phyloP scores from a whole-genome alignment of 2,329 filamentous ascomycete species.

The Aspergillus thermomutatus region DNA sequence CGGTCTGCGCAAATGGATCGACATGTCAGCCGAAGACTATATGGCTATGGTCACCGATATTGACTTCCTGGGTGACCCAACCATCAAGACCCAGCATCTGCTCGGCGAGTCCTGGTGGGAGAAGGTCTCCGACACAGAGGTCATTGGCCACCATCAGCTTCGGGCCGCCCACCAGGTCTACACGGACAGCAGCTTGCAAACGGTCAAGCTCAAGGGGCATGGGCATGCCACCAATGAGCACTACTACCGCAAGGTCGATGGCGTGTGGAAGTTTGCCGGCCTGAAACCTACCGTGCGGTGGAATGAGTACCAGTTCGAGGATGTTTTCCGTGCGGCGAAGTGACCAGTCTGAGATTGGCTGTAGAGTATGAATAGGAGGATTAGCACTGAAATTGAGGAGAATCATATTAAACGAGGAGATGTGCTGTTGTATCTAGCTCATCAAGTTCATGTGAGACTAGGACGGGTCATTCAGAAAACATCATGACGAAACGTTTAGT shows the following conservation, averaged over 20 bases:
- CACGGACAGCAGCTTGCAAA: conserved; percentile 46
- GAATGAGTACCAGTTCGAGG: conserved; percentile 39
- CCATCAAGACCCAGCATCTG: conserved; percentile 64
- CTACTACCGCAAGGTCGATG: conserved; percentile 56
- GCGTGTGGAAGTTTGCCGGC: conserved; percentile 61
- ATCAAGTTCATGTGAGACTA: too few species aligned
- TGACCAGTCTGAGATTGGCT: not conserved
- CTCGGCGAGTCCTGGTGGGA: conserved; percentile 59
- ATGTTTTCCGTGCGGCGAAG: not conserved
- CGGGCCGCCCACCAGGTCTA: conserved; percentile 63
- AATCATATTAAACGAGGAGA: too few species aligned
- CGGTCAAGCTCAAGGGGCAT: conserved; percentile 58
- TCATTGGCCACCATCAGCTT: conserved; percentile 60
- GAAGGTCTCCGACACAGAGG: conserved; percentile 55
- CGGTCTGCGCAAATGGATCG: conserved; percentile 58
- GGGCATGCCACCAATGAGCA: conserved; percentile 57
- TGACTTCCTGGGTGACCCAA: conserved; percentile 58
- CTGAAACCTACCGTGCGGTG: conserved; percentile 55
- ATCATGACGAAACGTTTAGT: too few species aligned
- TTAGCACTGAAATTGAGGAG: too few species aligned
- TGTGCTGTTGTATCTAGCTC: too few species aligned
- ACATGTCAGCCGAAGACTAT: conserved; percentile 61
- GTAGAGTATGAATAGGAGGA: not conserved
- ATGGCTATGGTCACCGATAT: conserved; percentile 57
- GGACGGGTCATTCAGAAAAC: too few species aligned